Percentiles rank a stretch among this genome's conserved stretches.
These are phyloP conservation scores for Plectranthus barbatus DNA, from an alignment of 257 asterid genomes.

Conservation along the genomic window DNA sequence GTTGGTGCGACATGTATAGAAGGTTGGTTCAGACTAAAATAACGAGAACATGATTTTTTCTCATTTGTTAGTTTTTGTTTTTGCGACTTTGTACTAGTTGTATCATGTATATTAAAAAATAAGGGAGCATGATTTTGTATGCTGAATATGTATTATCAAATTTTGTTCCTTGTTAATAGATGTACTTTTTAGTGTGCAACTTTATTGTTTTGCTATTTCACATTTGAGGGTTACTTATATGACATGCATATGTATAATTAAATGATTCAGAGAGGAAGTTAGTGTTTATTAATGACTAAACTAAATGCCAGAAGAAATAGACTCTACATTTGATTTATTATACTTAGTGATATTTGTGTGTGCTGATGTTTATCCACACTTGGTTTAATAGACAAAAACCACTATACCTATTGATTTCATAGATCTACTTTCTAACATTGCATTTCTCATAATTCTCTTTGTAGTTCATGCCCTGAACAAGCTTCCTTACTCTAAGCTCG, in stretches of 20 bases:
- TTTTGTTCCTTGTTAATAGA: neutral
- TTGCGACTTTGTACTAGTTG: neutral
- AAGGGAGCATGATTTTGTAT: conserved; percentile 6
- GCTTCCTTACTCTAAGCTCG: conserved; percentile 97
- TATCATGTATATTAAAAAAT: neutral
- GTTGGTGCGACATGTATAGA: conserved; percentile 77
- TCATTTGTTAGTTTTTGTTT: neutral
- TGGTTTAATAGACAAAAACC: too few relatives aligned
- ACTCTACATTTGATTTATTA: neutral
- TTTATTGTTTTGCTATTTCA: neutral
- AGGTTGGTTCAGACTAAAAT: conserved; percentile 44
- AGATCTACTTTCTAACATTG: conserved; percentile 22
- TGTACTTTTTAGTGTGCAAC: neutral
- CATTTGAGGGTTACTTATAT: conserved; percentile 10
- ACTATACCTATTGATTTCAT: too few relatives aligned
- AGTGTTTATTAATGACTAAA: neutral
- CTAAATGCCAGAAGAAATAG: neutral
- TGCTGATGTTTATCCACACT: too few relatives aligned
- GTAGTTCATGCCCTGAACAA: conserved; percentile 97
- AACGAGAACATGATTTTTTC: neutral
- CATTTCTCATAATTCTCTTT: conserved; percentile 22
- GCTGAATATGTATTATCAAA: neutral
- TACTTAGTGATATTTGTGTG: conserved; percentile 8
- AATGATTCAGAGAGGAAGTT: neutral
- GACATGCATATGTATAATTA: neutral